phyloP scores from a whole-genome alignment of 2,329 filamentous ascomycete genomes.

The Venturia aucupariae region DNA sequence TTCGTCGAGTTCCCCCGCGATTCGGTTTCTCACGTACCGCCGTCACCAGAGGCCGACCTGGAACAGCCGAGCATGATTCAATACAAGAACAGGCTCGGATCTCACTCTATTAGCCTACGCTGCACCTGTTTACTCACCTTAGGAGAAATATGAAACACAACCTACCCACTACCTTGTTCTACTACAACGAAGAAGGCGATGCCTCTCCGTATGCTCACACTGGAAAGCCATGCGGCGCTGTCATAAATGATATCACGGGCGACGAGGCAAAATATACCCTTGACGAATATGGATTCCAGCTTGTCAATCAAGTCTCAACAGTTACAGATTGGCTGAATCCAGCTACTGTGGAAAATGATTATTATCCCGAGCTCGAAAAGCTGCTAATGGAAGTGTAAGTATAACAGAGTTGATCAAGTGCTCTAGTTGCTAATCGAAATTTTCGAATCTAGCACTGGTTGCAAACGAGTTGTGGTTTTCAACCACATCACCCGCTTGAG shows the following conservation, averaged over 20 bases:
- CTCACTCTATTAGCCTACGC: background rate
- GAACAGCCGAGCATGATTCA: background rate
- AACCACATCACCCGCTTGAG: slow-evolving; percentile 6
- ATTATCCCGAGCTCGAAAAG: slow-evolving; percentile 19
- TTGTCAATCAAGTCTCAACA: slow-evolving; percentile 3
- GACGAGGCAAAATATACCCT: slow-evolving; percentile 13
- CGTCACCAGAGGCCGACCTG: background rate
- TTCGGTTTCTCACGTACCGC: background rate
- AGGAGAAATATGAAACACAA: background rate
- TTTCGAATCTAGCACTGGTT: background rate
- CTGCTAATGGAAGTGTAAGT: slow-evolving; percentile 29
- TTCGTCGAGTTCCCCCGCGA: background rate
- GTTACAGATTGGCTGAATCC: slow-evolving; percentile 1
- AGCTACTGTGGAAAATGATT: slow-evolving; percentile 11
- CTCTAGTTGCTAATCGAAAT: background rate
- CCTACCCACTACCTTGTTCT: background rate
- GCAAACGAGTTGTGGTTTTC: slow-evolving; percentile 1
- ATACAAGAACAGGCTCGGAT: background rate
- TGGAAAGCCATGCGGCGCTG: background rate
- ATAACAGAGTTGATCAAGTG: slow-evolving; percentile 13
- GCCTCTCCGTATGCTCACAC: background rate
- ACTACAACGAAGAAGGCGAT: slow-evolving; percentile 6
- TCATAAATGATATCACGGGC: slow-evolving; percentile 12
- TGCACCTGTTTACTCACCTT: background rate
- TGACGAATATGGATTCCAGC: slow-evolving; percentile 13